Base-by-base conservation (phyloP, 768 basidiomycete species). In the Mycena rebaudengoi region DNA sequence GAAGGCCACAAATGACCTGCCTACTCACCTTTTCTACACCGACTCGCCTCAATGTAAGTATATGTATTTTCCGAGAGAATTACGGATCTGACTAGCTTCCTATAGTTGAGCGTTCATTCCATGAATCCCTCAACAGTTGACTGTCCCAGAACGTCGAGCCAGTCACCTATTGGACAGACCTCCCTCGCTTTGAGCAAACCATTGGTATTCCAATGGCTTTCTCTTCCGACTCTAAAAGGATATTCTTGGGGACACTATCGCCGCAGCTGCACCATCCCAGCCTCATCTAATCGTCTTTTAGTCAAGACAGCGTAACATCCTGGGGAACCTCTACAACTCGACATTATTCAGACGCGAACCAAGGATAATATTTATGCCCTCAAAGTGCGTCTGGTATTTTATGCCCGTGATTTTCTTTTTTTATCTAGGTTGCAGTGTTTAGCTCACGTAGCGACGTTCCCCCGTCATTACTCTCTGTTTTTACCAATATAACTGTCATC, bases 281-380 rank as follows among this genome's bases (percentile, higher is more conserved):
- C 41, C 74, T 7, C 25, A 30, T 43, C 21, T 43, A 3, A 21
- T 60, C 14, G 46, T 39, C 26, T 60, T 5, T n/a, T 7, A 4
- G 33, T 60, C 26, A 60, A 60, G 16, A 32, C 20, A 0, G 39
- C 23, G 13, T 21, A 41, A n/a, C 16, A 21, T 12, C 1, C 35
- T 1, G 39, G 20, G 2, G 20, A 50, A 32, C 21, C 18, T 2
- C 46, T 40, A 2, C 48, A 21, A 1, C 7, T 60, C 1, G 20
- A 60, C 21, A 32, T 60, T 14, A 60, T 60, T 23, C 58, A 60
- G 48, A 26, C 50, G 3, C 25, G 48, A 30, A 60, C 58, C 2
- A 20, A 25, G 11, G 30, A 50, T 14, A 25, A 29, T 8, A 43
- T 60, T 12, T 23, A 41, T 33, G 7, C 11, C 8, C 43, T 59